Evolutionary conservation across 83 land plant genomes (phyloP).

Genomic region (Picea mariana): DNA sequence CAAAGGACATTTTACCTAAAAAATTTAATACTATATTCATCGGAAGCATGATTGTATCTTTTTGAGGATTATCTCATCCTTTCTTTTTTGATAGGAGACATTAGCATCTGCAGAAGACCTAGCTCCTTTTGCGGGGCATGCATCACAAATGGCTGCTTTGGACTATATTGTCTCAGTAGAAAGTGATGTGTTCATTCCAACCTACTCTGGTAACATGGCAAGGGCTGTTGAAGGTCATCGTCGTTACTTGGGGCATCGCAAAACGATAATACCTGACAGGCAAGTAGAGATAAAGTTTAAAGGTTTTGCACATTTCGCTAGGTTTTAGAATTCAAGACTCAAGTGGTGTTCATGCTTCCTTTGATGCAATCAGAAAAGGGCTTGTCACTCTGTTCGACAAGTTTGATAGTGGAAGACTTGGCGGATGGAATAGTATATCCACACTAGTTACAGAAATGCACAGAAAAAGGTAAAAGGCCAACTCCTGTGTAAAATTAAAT

Average conservation of each 20-base stretch:
- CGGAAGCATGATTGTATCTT: no score
- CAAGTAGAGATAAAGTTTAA: slow-evolving; percentile 10
- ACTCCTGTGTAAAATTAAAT: no score
- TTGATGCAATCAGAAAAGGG: slow-evolving; percentile 31
- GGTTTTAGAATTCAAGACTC: neutral
- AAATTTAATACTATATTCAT: no score
- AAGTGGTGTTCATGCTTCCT: neutral
- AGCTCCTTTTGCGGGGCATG: slow-evolving; percentile 34
- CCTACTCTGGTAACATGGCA: slow-evolving; percentile 59
- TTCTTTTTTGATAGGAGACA: slow-evolving; percentile 27
- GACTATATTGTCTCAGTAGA: slow-evolving; percentile 54
- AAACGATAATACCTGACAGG: slow-evolving; percentile 54
- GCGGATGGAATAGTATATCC: slow-evolving; percentile 29
- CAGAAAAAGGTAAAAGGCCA: slow-evolving; percentile 16
- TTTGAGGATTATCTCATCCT: no score
- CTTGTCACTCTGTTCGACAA: slow-evolving; percentile 40
- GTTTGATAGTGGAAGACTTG: slow-evolving; percentile 32
- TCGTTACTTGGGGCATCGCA: slow-evolving; percentile 44
- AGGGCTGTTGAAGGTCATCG: slow-evolving; percentile 59
- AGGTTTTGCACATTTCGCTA: neutral
- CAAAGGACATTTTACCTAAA: no score
- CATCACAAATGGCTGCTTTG: slow-evolving; percentile 54
- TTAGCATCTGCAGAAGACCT: slow-evolving; percentile 43
- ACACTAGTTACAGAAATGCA: slow-evolving; percentile 28
- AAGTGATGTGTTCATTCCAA: slow-evolving; percentile 51